These are phyloP conservation scores for Cyberlindnera sargentensis DNA, from an alignment of 805 yeast genomes.

Conservation along the genomic window DNA sequence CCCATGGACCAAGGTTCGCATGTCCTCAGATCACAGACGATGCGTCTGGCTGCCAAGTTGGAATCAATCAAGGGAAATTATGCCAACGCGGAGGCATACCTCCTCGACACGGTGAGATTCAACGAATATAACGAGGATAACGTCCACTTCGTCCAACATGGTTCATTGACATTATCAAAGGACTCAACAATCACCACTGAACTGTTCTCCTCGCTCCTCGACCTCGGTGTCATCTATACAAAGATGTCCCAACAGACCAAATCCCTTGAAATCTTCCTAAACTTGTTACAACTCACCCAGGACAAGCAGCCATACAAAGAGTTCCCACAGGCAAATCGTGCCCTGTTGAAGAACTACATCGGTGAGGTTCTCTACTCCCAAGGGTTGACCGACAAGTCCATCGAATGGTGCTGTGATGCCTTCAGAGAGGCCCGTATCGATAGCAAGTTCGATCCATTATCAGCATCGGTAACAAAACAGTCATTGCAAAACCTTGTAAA, in stretches of 20 bases:
- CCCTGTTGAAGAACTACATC: slow-evolving; percentile 34
- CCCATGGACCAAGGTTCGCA: slow-evolving; percentile 23
- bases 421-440: slow-evolving; percentile 27
- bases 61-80: slow-evolving; percentile 16
- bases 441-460: slow-evolving; percentile 27
- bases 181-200: slow-evolving; percentile 17
- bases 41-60: slow-evolving; percentile 31
- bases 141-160: slow-evolving; percentile 11
- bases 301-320: neutral
- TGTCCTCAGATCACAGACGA: slow-evolving; percentile 21
- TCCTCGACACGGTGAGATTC: slow-evolving; percentile 24
- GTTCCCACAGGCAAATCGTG: slow-evolving; percentile 9
- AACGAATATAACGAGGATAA: slow-evolving; percentile 18
- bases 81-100: slow-evolving; percentile 22
- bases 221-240: slow-evolving; percentile 20
- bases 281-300: slow-evolving; percentile 19
- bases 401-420: slow-evolving; percentile 35
- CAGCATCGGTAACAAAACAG: slow-evolving; percentile 33
- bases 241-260: slow-evolving; percentile 11
- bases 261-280: slow-evolving; percentile 30
- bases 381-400: slow-evolving; percentile 26
- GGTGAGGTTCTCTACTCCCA: slow-evolving; percentile 36
- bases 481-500: slow-evolving; percentile 27
- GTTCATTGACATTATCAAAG: slow-evolving; percentile 12
- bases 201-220: slow-evolving; percentile 18